Evolutionary conservation across 768 basidiomycete genomes (phyloP), one percentile per base, ranked within the genome.

Genomic region (Amanita pseudoporphyria): DNA sequence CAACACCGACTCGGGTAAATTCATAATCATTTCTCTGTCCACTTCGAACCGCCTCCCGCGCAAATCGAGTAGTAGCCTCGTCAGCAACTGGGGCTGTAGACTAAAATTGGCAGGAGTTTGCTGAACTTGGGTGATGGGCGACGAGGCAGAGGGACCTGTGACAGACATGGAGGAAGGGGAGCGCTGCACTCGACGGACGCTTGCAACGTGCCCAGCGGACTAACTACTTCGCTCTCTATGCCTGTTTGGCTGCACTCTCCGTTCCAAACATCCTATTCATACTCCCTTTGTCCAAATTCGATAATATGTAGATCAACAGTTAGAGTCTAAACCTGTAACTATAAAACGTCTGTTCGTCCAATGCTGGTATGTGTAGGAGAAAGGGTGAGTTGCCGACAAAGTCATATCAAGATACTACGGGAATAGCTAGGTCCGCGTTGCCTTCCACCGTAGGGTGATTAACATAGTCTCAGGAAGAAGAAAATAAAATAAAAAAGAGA

Each of bases 11-110:
- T 99, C 96, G 2, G 96, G 96, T 16, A 99, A 76, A 64, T 94
- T 91, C 93, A 98, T 96, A 62, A 99, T 85, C 5, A 88, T 93
- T 70, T 98, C 95, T 57, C 95, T 78, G 69, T 98, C 96, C 38
- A 99, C 91, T 53, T 88, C 83, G 69, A 98, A 94, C 54, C 92
- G 83, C 57, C 68, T 76, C 49, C 93, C 93, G 55, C 96, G 82
- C 32, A 99, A 77, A 69, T 98, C 96, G 57, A 99, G 82, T 47
- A 87, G 78, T 58, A 99, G 76, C 58, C 91, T 78, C 21, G 90
- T 85, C 55, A 97, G 77, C 35, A 95, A 77, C 69, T 91, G 87
- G 5, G 88, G 89, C 67, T 92, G 87, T 30, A 90, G 69, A 57
- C 80, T 82, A 10, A 80, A 74, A 57, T 84, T 82, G 5, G 80